A percentile compares a stretch with the other conserved stretches of the same genome.
These are phyloP conservation scores for Colletotrichum lindemuthianum DNA, from an alignment of 2,329 filamentous ascomycete genomes.

Conservation along the genomic window DNA sequence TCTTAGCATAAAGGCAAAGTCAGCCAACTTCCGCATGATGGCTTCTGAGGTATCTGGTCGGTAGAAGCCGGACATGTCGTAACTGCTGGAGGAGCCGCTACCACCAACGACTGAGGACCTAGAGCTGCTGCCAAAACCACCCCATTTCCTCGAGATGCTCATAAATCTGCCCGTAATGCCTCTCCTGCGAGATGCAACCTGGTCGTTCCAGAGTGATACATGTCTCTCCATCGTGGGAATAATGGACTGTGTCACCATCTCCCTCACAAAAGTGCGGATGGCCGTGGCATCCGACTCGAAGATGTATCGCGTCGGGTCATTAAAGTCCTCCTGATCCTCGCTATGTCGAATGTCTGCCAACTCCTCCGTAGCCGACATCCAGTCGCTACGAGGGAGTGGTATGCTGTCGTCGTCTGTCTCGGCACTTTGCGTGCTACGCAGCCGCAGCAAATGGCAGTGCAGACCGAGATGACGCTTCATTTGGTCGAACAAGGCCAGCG, in stretches of 20 bases:
- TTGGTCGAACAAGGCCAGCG: slow-evolving; percentile 91
- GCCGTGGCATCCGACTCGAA: slow-evolving; percentile 93
- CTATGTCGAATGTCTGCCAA: slow-evolving; percentile 76
- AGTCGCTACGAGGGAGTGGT: slow-evolving; percentile 82
- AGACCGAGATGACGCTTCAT: slow-evolving; percentile 99
- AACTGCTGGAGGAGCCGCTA: slow-evolving; percentile 67
- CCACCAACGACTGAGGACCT: slow-evolving; percentile 67
- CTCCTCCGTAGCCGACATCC: slow-evolving; percentile 90
- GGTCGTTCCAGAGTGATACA: slow-evolving; percentile 94
- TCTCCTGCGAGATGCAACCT: slow-evolving; percentile 88
- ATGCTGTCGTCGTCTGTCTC: slow-evolving; percentile 93
- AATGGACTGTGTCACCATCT: slow-evolving; percentile 95
- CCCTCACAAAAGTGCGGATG: slow-evolving; percentile 88
- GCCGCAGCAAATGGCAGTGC: slow-evolving; percentile 89
- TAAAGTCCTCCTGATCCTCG: slow-evolving; percentile 75
- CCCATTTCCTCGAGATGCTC: slow-evolving; percentile 90
- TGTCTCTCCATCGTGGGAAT: slow-evolving; percentile 96
- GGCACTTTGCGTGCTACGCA: slow-evolving; percentile 86
- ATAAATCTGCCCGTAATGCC: slow-evolving; percentile 94
- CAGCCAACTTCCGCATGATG: slow-evolving; percentile 89
- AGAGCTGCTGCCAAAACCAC: slow-evolving; percentile 77
- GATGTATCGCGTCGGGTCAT: slow-evolving; percentile 79
- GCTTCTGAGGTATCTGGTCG: slow-evolving; percentile 86
- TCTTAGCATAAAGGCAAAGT: slow-evolving; percentile 96
- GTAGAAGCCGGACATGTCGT: slow-evolving; percentile 86